Conservation (phyloP, 169 alveolate species). For the Plasmodium knowlesi region DNA sequence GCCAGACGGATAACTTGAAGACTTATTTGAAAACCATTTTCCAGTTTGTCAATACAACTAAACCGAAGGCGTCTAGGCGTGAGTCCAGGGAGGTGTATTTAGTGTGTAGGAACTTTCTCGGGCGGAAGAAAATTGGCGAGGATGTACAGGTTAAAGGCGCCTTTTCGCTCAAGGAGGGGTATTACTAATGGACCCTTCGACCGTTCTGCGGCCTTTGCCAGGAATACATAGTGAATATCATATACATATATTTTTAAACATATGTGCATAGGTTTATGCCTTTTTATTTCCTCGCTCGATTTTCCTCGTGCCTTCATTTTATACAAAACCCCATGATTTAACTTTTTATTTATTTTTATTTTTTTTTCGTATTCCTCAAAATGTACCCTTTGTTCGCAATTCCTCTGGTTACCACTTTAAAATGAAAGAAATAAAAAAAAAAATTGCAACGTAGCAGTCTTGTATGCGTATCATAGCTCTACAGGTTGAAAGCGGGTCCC, state of each 20-base stretch:
- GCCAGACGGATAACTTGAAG: constrained; percentile 81
- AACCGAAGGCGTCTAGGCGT: constrained; percentile 85
- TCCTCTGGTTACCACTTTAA: not conserved
- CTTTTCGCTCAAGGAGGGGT: constrained; percentile 83
- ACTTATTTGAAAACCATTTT: constrained; percentile 82
- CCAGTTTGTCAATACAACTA: constrained; percentile 79
- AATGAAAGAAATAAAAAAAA: no score
- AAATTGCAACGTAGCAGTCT: not conserved
- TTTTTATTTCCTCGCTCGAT: not conserved
- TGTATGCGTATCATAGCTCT: not conserved
- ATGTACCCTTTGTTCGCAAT: not conserved
- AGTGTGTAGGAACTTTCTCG: constrained; percentile 83
- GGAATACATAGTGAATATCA: not conserved
- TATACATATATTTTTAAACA: not conserved
- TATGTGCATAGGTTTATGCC: not conserved
- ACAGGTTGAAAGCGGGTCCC: not conserved
- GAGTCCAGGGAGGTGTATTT: constrained; percentile 84
- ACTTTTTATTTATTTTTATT: not conserved
- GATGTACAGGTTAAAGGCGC: constrained; percentile 85
- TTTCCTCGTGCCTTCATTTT: not conserved
- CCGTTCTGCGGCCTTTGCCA: not conserved
- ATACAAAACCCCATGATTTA: not conserved
- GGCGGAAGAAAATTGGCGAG: constrained; percentile 79
- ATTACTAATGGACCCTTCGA: not conserved
- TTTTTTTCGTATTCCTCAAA: not conserved